Evolutionary conservation across 495 filamentous ascomycete genomes (phyloP).

Genomic region (Lichina pygmaea): DNA sequence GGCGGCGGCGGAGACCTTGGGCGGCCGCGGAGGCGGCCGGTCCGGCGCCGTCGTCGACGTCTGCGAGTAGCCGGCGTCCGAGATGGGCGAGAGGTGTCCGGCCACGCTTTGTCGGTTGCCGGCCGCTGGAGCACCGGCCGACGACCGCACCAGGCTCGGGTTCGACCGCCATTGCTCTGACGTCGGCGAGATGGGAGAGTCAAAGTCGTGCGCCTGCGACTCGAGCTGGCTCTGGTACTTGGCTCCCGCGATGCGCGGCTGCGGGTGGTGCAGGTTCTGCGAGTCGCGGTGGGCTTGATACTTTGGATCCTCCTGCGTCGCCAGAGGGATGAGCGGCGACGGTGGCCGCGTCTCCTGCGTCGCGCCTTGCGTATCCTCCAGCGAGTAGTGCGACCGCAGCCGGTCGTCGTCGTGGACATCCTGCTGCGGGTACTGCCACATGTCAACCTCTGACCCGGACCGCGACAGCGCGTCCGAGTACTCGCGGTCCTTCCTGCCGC

Average conservation of each 20-base stretch:
- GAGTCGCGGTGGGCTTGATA: slow-evolving; percentile 80
- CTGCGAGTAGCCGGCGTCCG: slow-evolving; percentile 23
- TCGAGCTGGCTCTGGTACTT: slow-evolving; percentile 63
- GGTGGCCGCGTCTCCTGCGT: slow-evolving; percentile 20
- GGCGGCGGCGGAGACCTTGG: background rate
- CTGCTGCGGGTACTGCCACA: slow-evolving; percentile 7
- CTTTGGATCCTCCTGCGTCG: slow-evolving; percentile 56
- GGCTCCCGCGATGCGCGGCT: slow-evolving; percentile 61
- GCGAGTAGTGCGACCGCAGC: slow-evolving; percentile 27
- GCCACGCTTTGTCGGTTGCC: slow-evolving; percentile 17
- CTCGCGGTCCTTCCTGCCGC: slow-evolving; percentile 18
- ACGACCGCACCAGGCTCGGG: slow-evolving; percentile 17
- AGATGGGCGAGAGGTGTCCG: slow-evolving; percentile 23
- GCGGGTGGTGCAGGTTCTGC: slow-evolving; percentile 69
- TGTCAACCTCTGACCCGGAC: slow-evolving; percentile 1
- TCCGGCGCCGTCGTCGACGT: slow-evolving; percentile 10
- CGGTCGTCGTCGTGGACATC: slow-evolving; percentile 43
- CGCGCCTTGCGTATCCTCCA: slow-evolving; percentile 4
- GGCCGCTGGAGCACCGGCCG: background rate
- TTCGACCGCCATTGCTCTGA: slow-evolving; percentile 43
- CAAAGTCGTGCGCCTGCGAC: slow-evolving; percentile 45
- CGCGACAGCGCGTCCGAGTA: slow-evolving; percentile 30
- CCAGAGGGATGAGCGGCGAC: slow-evolving; percentile 31
- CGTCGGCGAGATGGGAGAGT: slow-evolving; percentile 33
- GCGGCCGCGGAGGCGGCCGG: slow-evolving; percentile 10